A percentile compares a stretch with the other conserved stretches of the same genome.
Evolutionary conservation across 2,329 filamentous ascomycete genomes (phyloP).

Genomic region (Aureobasidium sp.): DNA sequence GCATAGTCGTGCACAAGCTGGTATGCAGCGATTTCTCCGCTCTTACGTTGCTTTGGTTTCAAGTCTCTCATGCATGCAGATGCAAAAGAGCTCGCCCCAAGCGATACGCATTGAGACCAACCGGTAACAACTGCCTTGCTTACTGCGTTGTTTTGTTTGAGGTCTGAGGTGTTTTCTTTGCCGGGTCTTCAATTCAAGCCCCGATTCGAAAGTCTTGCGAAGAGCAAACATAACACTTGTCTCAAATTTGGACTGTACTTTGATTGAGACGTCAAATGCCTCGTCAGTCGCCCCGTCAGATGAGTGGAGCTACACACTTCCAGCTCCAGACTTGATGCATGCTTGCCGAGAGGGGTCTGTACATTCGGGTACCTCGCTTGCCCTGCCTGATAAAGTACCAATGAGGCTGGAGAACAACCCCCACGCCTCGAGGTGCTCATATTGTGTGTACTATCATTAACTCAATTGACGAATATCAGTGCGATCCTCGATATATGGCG

Average conservation of each 20-base stretch:
- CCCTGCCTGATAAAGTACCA: slow-evolving; percentile 7
- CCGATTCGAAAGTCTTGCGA: slow-evolving; percentile 10
- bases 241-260: background rate
- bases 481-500: slow-evolving; percentile 5
- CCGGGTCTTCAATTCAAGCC: background rate
- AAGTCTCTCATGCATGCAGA: slow-evolving; percentile 11
- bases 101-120: slow-evolving; percentile 14
- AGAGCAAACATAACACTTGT: background rate
- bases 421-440: slow-evolving; percentile 6
- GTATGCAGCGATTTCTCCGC: slow-evolving; percentile 11
- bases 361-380: slow-evolving; percentile 15
- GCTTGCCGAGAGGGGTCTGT: background rate
- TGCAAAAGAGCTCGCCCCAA: slow-evolving; percentile 13
- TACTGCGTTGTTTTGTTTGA: slow-evolving; percentile 8
- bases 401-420: slow-evolving; percentile 12
- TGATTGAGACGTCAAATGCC: slow-evolving; percentile 3
- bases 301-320: slow-evolving; percentile 1
- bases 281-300: background rate
- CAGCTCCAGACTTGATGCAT: background rate
- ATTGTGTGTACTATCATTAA: slow-evolving; percentile 1
- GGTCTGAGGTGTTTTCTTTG: background rate
- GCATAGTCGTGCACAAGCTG: slow-evolving; percentile 10
- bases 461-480: background rate
- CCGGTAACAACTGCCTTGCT: slow-evolving; percentile 10
- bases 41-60: slow-evolving; percentile 16